phyloP scores from a whole-genome alignment of 108 stramenopile genomes.

The Hondaea fermentalgiana region DNA sequence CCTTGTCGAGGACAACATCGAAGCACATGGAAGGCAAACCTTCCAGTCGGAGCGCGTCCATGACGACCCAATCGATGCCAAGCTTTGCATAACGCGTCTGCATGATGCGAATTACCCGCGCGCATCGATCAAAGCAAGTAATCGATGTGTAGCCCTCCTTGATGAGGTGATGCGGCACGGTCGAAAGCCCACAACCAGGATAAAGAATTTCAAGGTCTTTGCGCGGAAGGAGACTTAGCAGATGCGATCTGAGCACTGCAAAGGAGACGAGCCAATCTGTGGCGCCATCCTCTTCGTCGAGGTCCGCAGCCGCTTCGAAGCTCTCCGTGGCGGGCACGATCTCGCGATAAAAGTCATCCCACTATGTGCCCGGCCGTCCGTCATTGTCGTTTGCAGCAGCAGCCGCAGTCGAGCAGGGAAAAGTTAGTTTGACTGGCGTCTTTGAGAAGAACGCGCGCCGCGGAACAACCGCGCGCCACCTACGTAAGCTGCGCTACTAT shows the following conservation, averaged over 20 bases:
- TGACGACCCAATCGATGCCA: slow-evolving; percentile 5
- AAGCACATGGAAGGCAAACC: background rate
- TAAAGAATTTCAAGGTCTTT: background rate
- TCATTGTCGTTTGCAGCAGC: background rate
- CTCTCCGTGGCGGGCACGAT: background rate
- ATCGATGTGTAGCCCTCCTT: background rate
- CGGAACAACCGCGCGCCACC: background rate
- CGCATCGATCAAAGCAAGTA: background rate
- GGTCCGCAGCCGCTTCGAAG: background rate
- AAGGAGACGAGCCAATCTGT: background rate
- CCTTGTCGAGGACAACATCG: slow-evolving; percentile 4
- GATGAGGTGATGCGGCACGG: background rate
- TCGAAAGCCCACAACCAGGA: background rate
- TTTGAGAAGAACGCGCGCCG: too few relatives aligned
- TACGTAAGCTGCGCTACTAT: background rate
- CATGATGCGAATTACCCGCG: background rate
- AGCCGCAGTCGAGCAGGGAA: too few relatives aligned
- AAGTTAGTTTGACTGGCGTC: too few relatives aligned
- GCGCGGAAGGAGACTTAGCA: background rate
- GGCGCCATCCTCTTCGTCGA: background rate
- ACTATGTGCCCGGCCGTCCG: background rate
- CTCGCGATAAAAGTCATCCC: background rate
- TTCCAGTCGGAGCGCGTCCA: background rate
- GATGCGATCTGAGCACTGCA: background rate
- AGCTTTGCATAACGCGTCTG: background rate